A percentile compares a stretch with the other conserved stretches of the same genome.
phyloP scores from a whole-genome alignment of 2,329 filamentous ascomycete genomes.

The Venturia asperata region DNA sequence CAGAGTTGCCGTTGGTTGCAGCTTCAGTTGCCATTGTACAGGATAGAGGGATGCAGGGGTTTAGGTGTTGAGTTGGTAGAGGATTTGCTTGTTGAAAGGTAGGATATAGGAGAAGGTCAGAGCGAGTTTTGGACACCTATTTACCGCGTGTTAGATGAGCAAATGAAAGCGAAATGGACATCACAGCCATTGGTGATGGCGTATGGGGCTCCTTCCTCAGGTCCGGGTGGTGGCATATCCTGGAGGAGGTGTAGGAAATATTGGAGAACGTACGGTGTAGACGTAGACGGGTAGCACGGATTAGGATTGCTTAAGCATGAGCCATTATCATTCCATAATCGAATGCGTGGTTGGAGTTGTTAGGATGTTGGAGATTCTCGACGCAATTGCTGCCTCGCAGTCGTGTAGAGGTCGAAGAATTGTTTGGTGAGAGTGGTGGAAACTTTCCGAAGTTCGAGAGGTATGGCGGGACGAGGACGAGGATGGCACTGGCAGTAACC shows the following conservation, averaged over 20 bases:
- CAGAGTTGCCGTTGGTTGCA: neutral
- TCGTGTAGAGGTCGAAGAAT: no score
- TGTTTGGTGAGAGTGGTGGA: no score
- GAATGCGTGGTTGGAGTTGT: neutral
- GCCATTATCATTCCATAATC: slow-evolving; percentile 13
- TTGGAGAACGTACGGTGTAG: slow-evolving; percentile 5
- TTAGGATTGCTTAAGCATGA: neutral
- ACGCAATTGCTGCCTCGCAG: no score
- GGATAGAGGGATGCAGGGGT: neutral
- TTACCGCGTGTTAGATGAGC: neutral
- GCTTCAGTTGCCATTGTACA: slow-evolving; percentile 13
- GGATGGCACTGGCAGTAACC: no score
- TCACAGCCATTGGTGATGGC: neutral
- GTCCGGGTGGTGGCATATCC: slow-evolving; percentile 1
- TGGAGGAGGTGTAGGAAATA: neutral
- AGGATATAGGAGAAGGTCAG: slow-evolving; percentile 9
- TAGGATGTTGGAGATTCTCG: neutral
- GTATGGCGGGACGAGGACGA: no score
- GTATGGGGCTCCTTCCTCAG: neutral
- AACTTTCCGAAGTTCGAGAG: no score
- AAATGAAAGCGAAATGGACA: neutral
- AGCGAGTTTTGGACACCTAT: slow-evolving; percentile 12
- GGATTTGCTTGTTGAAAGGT: neutral
- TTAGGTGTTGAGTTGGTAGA: neutral
- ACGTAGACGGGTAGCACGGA: slow-evolving; percentile 4